Base-by-base conservation (phyloP, 2,329 filamentous ascomycete genomes). In the Ophiostoma sp. region DNA sequence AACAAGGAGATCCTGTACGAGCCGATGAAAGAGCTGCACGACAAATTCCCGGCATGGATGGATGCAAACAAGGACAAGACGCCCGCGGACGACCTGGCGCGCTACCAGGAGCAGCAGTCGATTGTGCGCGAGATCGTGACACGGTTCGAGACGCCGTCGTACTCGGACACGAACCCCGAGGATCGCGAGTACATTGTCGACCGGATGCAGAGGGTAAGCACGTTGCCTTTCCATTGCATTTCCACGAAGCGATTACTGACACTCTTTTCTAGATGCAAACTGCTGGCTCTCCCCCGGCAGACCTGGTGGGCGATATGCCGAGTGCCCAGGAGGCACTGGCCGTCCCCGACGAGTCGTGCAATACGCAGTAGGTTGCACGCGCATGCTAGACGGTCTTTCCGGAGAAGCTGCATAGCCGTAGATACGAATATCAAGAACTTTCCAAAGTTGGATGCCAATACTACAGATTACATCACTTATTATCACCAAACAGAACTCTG, bases 1-100 rank as follows among this genome's bases (percentile, higher is more conserved):
- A 97, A 96, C 78, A 98, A 97, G 81, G 95, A 98, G 73, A 97
- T 99, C 71, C 80, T 99, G 66, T 98, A 98, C 77, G 94, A 99
- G 80, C 95, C 95, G 2, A 97, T 99, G 93, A 97, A 97, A 81
- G 95, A 99, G 79, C 82, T 99, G 64, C 82, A 96, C 77, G 89
- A 92, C 67, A 98, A 97, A 78, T 99, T 95, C 76, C 94, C 93
- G 0, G 87, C 80, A 2, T 99, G 95, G 94, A 83, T 99, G 77
- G 85, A 85, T 74, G 89, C 91, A 79, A 94, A 97, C 77, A 82
- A 83, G 73, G 84, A 80, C 55, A 87, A 81, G 38, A 88, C 87
- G 66, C 79, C 88, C 2, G 78, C 84, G 66, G 91, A 90, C 65
- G 94, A 98, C 75, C 77, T 93, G 76, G 86, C 87, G 75, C 83